These are phyloP conservation scores for Xanthoconium separans DNA, from an alignment of 1,284 basidiomycete species.

Conservation along the genomic window DNA sequence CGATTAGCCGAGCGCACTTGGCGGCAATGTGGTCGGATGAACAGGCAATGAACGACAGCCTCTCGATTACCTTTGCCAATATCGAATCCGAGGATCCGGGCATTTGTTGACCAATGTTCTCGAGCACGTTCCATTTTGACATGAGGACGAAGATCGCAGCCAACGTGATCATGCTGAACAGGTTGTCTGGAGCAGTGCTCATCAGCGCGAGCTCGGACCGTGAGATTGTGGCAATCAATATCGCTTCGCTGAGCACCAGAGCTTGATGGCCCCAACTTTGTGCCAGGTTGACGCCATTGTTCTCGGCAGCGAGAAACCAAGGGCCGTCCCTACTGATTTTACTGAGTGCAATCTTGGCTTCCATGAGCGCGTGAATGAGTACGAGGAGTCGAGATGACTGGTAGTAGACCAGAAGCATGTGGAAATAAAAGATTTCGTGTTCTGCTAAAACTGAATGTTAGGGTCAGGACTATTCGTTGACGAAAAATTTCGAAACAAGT, in stretches of 20 bases:
- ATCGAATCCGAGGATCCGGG: conserved; percentile 40
- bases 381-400: conserved; percentile 39
- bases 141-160: conserved; percentile 41
- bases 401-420: conserved; percentile 38
- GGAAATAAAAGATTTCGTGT: conserved; percentile 41
- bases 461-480: conserved; percentile 24
- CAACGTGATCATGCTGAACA: conserved; percentile 43
- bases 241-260: conserved; percentile 38
- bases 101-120: conserved; percentile 34
- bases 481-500: not conserved
- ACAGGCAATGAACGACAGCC: conserved; percentile 34
- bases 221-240: conserved; percentile 36
- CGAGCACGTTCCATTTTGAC: conserved; percentile 39
- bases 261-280: conserved; percentile 41
- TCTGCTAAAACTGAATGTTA: conserved; percentile 38
- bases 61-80: conserved; percentile 35
- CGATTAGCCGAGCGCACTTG: conserved; percentile 41
- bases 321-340: conserved; percentile 20
- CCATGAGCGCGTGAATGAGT: conserved; percentile 38
- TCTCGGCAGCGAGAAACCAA: conserved; percentile 36
- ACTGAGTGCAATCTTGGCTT: conserved; percentile 32
- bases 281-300: conserved; percentile 36
- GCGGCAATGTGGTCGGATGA: conserved; percentile 41
- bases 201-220: conserved; percentile 35
- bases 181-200: conserved; percentile 40